phyloP scores from a whole-genome alignment of 768 basidiomycete species.

The Mycena polygramma region DNA sequence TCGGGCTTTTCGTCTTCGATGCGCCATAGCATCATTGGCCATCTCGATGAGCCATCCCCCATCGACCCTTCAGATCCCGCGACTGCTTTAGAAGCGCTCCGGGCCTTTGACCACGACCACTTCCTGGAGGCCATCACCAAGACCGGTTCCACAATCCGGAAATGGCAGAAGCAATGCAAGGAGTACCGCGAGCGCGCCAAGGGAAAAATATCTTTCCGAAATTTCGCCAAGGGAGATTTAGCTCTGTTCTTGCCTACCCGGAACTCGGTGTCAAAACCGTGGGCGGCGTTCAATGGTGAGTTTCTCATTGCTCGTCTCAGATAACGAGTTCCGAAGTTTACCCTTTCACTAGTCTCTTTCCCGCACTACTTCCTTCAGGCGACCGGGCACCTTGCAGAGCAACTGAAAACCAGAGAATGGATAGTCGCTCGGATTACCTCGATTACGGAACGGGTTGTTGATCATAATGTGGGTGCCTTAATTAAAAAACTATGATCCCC shows the following conservation, averaged over 20 bases:
- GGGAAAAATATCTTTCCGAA: slow-evolving; percentile 96
- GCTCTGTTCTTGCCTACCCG: slow-evolving; percentile 96
- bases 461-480: slow-evolving; percentile 70
- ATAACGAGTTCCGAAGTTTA: slow-evolving; percentile 51
- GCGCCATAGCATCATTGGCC: slow-evolving; percentile 67
- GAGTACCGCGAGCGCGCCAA: slow-evolving; percentile 95
- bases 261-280: slow-evolving; percentile 92
- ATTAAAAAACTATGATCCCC: slow-evolving; percentile 22
- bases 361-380: slow-evolving; percentile 98
- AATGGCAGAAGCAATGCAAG: slow-evolving; percentile 98
- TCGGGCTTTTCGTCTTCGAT: slow-evolving; percentile 63
- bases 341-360: slow-evolving; percentile 79
- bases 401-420: slow-evolving; percentile 93
- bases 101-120: slow-evolving; percentile 85
- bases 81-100: slow-evolving; percentile 76
- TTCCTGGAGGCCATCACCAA: slow-evolving; percentile 88
- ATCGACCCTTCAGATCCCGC: slow-evolving; percentile 83
- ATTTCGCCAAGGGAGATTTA: slow-evolving; percentile 95
- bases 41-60: slow-evolving; percentile 75
- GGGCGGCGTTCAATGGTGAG: slow-evolving; percentile 99
- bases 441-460: slow-evolving; percentile 87
- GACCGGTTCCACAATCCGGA: slow-evolving; percentile 88
- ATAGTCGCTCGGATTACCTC: slow-evolving; percentile 93
- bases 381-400: slow-evolving; percentile 87
- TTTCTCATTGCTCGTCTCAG: slow-evolving; percentile 14